These are phyloP conservation scores for Periconia sp. DNA, from an alignment of 2,329 filamentous ascomycete genomes.

Conservation along the genomic window DNA sequence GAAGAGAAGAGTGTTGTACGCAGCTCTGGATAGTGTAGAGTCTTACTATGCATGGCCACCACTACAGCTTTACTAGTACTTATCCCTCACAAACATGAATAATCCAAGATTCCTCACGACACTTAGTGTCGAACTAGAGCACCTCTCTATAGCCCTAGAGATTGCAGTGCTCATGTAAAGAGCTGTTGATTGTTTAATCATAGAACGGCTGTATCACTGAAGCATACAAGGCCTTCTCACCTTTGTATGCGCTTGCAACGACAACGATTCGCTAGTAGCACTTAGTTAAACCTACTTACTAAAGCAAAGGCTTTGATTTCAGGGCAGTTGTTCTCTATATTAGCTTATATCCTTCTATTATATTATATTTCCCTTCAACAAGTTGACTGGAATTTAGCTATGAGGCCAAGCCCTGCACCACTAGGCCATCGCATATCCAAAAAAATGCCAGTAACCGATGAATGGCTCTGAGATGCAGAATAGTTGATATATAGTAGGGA, in stretches of 20 bases:
- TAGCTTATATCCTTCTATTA: constrained; percentile 1
- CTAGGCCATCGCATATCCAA: no score
- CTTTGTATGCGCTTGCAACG: constrained; percentile 1
- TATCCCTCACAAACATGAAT: constrained; percentile 1
- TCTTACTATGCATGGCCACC: not conserved
- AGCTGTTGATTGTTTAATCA: constrained; percentile 1
- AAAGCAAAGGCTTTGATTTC: constrained; percentile 1
- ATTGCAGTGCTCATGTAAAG: constrained; percentile 1
- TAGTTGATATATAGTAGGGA: not conserved
- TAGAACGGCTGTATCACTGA: constrained; percentile 1
- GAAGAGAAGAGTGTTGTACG: not conserved
- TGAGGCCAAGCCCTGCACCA: no score
- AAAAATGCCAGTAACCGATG: no score
- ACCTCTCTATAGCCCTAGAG: constrained; percentile 3
- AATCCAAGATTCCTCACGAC: not conserved
- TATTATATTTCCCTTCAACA: not conserved
- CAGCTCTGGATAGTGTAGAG: constrained; percentile 1
- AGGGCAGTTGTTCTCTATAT: not conserved
- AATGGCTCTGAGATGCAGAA: no score
- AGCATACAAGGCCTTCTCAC: not conserved
- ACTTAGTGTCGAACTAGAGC: constrained; percentile 1
- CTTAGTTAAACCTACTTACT: not conserved
- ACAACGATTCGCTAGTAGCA: not conserved
- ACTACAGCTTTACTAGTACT: constrained; percentile 1
- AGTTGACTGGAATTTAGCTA: no score